These are phyloP conservation scores for Nothophoma quercina DNA, from an alignment of 2,329 filamentous ascomycete species.

Conservation along the genomic window DNA sequence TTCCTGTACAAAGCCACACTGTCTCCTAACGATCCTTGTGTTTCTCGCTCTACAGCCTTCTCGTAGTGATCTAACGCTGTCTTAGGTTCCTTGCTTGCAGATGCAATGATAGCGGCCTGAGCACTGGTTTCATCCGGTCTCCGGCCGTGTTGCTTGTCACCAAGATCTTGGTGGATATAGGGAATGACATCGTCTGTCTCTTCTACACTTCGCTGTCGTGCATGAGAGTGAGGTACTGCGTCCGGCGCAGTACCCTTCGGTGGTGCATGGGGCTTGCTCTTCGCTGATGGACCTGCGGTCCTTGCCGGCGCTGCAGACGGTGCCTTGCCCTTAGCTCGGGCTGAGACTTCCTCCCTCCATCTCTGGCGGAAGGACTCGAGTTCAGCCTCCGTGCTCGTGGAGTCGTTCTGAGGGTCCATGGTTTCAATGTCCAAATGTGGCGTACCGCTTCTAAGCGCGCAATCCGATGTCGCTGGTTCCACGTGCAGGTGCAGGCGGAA, in stretches of 20 bases:
- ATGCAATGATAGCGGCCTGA: conserved; percentile 36
- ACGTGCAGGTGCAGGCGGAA: conserved; percentile 18
- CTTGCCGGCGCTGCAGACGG: conserved; percentile 25
- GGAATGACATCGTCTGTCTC: conserved; percentile 52
- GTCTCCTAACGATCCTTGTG: conserved; percentile 83
- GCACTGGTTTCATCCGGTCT: conserved; percentile 54
- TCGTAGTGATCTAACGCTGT: conserved; percentile 94
- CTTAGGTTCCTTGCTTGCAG: conserved; percentile 60
- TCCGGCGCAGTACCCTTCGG: conserved; percentile 37
- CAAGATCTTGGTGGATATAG: conserved; percentile 55
- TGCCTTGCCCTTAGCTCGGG: conserved; percentile 53
- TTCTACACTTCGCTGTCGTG: conserved; percentile 40
- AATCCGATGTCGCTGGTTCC: conserved; percentile 40
- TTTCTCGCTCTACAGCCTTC: conserved; percentile 86
- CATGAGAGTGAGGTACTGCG: conserved; percentile 29
- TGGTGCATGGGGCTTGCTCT: conserved; percentile 31
- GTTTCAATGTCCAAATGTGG: conserved; percentile 20
- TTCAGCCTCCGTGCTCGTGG: conserved; percentile 63
- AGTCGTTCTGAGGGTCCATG: conserved; percentile 28
- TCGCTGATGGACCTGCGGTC: conserved; percentile 24
- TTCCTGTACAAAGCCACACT: conserved; percentile 88
- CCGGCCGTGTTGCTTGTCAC: conserved; percentile 55
- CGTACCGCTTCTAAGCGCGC: conserved; percentile 30
- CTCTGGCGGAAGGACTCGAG: conserved; percentile 84
- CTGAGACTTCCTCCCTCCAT: conserved; percentile 82